A percentile compares a stretch with the other conserved stretches of the same genome.
Evolutionary conservation across 1,284 basidiomycete species (phyloP).

Genomic region (Papiliotrema flavescens): DNA sequence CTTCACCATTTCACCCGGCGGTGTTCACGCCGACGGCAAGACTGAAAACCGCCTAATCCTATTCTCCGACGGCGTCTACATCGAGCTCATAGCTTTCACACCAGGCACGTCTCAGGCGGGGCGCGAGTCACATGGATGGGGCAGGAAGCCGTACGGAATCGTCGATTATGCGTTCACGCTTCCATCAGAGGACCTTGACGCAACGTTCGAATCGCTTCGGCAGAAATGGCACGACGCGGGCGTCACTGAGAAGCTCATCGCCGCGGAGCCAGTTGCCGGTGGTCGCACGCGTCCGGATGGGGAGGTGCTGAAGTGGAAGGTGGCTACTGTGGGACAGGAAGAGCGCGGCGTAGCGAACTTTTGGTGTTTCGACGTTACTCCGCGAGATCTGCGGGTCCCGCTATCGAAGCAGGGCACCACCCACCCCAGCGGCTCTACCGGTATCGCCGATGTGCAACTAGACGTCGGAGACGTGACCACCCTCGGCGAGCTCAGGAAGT

Average conservation of each 20-base stretch:
- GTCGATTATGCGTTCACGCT: slow-evolving; percentile 1
- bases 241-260: background rate
- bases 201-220: background rate
- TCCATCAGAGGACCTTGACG: background rate
- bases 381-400: background rate
- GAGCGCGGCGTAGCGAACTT: background rate
- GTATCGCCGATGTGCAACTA: too few relatives aligned
- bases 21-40: background rate
- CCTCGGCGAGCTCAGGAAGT: too few relatives aligned
- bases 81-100: slow-evolving; percentile 3
- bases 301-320: background rate
- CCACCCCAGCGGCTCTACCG: background rate
- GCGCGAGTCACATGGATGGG: background rate
- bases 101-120: background rate
- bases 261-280: background rate
- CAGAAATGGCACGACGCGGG: background rate
- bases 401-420: background rate
- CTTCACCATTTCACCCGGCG: slow-evolving; percentile 1
- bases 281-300: background rate
- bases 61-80: slow-evolving; percentile 1
- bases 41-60: background rate
- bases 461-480: too few relatives aligned
- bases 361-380: slow-evolving; percentile 4
- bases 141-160: background rate
- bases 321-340: background rate